phyloP scores from a whole-genome alignment of 1,284 basidiomycete species.

The Leucocoprinus gongylophorus region DNA sequence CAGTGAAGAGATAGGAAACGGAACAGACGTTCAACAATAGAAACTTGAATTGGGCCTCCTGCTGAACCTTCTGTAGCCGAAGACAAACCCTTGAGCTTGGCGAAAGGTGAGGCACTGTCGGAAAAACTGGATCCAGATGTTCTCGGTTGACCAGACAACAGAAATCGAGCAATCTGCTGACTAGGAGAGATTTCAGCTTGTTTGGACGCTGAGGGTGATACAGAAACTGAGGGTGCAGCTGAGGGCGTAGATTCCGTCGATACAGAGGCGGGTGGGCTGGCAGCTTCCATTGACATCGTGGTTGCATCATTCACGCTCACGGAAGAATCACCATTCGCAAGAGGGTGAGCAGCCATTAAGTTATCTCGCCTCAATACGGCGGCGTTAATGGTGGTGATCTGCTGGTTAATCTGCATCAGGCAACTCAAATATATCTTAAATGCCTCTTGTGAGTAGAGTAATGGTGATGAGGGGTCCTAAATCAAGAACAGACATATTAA shows the following conservation, averaged over 20 bases:
- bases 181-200: conserved; percentile 20
- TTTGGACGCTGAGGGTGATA: conserved; percentile 16
- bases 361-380: conserved; percentile 64
- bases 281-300: conserved; percentile 11
- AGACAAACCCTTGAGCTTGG: conserved; percentile 15
- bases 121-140: conserved; percentile 12
- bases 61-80: conserved; percentile 35
- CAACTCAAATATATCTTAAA: conserved; percentile 67
- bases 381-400: conserved; percentile 49
- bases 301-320: conserved; percentile 15
- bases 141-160: conserved; percentile 36
- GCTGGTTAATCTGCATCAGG: conserved; percentile 54
- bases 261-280: conserved; percentile 5
- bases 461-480: conserved; percentile 58
- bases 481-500: conserved; percentile 5
- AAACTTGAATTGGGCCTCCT: conserved; percentile 66
- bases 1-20: background rate
- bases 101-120: conserved; percentile 11
- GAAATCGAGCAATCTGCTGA: conserved; percentile 49
- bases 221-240: conserved; percentile 10
- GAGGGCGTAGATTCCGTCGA: conserved; percentile 15
- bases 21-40: conserved; percentile 69
- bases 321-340: conserved; percentile 18
- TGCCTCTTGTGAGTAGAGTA: conserved; percentile 59
- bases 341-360: conserved; percentile 40